These are phyloP conservation scores for Pestalotiopsis sp. DNA, from an alignment of 2,329 filamentous ascomycete species.

Conservation along the genomic window DNA sequence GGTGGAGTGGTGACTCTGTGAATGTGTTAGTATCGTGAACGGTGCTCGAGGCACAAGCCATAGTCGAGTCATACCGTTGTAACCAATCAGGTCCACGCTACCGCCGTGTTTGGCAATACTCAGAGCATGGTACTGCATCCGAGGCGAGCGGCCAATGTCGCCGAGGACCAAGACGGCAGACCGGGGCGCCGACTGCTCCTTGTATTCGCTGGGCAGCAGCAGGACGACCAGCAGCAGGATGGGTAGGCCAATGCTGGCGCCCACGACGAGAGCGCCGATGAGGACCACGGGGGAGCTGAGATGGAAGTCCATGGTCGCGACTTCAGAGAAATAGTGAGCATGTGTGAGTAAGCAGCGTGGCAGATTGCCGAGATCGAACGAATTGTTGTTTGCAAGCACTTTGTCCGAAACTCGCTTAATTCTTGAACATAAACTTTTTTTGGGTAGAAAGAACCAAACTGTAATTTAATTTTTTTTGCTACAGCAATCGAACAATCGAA, in stretches of 20 bases:
- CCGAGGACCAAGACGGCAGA: constrained; percentile 77
- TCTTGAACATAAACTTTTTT: no score
- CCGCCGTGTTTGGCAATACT: constrained; percentile 84
- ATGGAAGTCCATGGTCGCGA: constrained; percentile 19
- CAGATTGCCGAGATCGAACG: background rate
- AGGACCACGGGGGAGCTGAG: background rate
- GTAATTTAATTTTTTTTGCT: no score
- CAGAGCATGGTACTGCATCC: constrained; percentile 97
- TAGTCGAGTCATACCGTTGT: constrained; percentile 60
- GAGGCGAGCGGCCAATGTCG: constrained; percentile 91
- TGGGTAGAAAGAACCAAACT: no score
- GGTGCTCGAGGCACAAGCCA: background rate
- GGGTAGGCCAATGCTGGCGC: constrained; percentile 26
- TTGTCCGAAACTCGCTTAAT: no score
- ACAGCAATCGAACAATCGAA: no score
- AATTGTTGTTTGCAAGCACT: no score
- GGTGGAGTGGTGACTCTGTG: constrained; percentile 76
- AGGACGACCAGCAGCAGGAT: constrained; percentile 26
- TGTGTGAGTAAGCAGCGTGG: background rate
- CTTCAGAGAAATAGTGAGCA: background rate
- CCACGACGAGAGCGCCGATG: constrained; percentile 22
- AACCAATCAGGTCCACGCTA: constrained; percentile 83
- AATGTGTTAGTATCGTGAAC: background rate
- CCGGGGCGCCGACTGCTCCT: constrained; percentile 31
- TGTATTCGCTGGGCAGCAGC: constrained; percentile 36